A percentile compares a stretch with the other conserved stretches of the same genome.
These are phyloP conservation scores for Leishmania mexicana DNA, from an alignment of 208 protist genomes.

Conservation along the genomic window DNA sequence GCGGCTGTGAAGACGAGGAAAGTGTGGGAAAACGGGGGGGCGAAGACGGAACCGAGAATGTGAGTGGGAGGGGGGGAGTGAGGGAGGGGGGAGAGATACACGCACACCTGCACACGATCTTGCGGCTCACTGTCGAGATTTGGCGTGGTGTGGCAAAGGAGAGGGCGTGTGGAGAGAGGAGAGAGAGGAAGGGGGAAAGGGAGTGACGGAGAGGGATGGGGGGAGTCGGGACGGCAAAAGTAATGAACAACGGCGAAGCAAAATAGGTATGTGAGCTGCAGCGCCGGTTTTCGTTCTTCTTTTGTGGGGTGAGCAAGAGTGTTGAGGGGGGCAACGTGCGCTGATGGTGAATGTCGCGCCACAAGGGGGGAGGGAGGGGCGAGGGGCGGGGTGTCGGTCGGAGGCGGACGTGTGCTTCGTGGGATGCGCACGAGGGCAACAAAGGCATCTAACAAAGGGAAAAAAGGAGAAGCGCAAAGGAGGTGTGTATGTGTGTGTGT, in stretches of 20 bases:
- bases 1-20: no score
- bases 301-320: no score
- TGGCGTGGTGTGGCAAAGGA: background rate
- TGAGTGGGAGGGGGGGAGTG: background rate
- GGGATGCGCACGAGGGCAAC: background rate
- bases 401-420: background rate
- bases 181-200: background rate
- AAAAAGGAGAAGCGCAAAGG: background rate
- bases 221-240: background rate
- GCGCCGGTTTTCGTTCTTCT: background rate
- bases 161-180: no score
- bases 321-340: background rate
- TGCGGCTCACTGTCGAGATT: background rate
- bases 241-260: background rate
- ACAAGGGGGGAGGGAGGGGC: no score
- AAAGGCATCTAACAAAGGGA: background rate
- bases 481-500: no score
- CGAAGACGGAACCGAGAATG: background rate
- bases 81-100: background rate
- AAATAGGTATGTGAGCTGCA: background rate
- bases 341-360: background rate
- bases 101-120: background rate
- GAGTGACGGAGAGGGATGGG: background rate
- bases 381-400: background rate
- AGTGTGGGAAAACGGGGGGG: background rate